phyloP scores from a whole-genome alignment of 371 early-diverging fungal species.

The Mortierella sp. region DNA sequence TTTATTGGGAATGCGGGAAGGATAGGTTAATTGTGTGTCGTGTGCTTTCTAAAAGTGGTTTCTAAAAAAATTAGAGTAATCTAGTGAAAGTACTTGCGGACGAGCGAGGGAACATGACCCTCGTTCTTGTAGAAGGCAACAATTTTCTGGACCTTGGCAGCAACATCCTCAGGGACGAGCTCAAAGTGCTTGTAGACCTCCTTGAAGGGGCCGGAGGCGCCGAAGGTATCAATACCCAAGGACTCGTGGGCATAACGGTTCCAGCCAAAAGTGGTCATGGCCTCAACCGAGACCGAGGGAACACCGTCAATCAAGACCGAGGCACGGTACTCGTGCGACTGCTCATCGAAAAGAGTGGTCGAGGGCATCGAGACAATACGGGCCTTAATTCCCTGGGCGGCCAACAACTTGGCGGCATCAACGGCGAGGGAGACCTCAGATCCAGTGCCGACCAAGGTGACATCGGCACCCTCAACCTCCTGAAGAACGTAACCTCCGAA shows the following conservation, averaged over 20 bases:
- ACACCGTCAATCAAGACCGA: constrained; percentile 86
- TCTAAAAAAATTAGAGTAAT: background rate
- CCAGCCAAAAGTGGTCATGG: constrained; percentile 96
- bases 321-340: constrained; percentile 87
- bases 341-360: constrained; percentile 95
- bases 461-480: constrained; percentile 70
- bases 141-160: constrained; percentile 83
- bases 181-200: constrained; percentile 88
- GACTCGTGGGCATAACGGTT: constrained; percentile 91
- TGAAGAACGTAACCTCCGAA: constrained; percentile 87
- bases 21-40: background rate
- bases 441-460: constrained; percentile 95
- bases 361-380: constrained; percentile 98
- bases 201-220: constrained; percentile 89
- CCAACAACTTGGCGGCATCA: constrained; percentile 84
- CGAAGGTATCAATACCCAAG: constrained; percentile 96
- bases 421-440: constrained; percentile 95
- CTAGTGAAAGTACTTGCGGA: constrained; percentile 57
- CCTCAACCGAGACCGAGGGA: constrained; percentile 94
- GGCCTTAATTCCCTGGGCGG: constrained; percentile 68
- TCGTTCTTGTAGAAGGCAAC: constrained; percentile 80
- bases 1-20: background rate
- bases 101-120: constrained; percentile 52
- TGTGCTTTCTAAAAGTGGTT: too few species aligned
- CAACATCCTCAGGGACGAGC: constrained; percentile 83